phyloP scores from a whole-genome alignment of 1,284 basidiomycete genomes.

The Austroboletus olivaceoglutinosus region DNA sequence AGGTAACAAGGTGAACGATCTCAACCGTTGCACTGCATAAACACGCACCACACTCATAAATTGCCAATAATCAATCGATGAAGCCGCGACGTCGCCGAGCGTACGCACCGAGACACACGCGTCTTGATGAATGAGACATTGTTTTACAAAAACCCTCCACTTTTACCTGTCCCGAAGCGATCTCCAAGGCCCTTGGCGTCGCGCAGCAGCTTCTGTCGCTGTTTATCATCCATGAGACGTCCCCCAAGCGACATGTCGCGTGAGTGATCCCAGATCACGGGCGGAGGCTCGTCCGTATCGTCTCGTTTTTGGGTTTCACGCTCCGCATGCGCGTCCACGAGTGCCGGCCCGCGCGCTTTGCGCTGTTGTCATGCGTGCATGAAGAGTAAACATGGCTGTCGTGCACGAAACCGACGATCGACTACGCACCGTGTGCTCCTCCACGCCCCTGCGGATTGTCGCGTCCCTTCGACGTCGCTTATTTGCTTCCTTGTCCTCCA shows the following conservation, averaged over 20 bases:
- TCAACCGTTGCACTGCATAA: not conserved
- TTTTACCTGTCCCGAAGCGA: slow-evolving; percentile 72
- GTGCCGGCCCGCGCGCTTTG: slow-evolving; percentile 60
- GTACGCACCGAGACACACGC: slow-evolving; percentile 8
- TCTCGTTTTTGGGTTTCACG: slow-evolving; percentile 26
- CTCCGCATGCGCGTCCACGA: slow-evolving; percentile 63
- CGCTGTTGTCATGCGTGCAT: slow-evolving; percentile 42
- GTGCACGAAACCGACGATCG: not conserved
- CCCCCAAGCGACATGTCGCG: slow-evolving; percentile 86
- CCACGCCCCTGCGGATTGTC: slow-evolving; percentile 66
- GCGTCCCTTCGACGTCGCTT: slow-evolving; percentile 69
- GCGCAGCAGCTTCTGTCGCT: slow-evolving; percentile 71
- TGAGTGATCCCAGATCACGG: slow-evolving; percentile 83
- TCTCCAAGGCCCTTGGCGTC: slow-evolving; percentile 80
- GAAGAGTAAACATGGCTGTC: not conserved
- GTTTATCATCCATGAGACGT: slow-evolving; percentile 79
- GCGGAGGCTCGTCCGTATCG: slow-evolving; percentile 50
- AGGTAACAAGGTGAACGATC: no score
- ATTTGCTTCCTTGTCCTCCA: slow-evolving; percentile 32
- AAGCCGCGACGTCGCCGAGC: not conserved
- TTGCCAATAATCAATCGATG: not conserved
- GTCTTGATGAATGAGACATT: slow-evolving; percentile 3
- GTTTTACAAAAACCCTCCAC: slow-evolving; percentile 54
- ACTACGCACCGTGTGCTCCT: slow-evolving; percentile 73
- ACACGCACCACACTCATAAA: no score